A percentile compares a stretch with the other conserved stretches of the same genome.
Evolutionary conservation across 169 alveolate genomes (phyloP).

Genomic region (Babesia divergens): DNA sequence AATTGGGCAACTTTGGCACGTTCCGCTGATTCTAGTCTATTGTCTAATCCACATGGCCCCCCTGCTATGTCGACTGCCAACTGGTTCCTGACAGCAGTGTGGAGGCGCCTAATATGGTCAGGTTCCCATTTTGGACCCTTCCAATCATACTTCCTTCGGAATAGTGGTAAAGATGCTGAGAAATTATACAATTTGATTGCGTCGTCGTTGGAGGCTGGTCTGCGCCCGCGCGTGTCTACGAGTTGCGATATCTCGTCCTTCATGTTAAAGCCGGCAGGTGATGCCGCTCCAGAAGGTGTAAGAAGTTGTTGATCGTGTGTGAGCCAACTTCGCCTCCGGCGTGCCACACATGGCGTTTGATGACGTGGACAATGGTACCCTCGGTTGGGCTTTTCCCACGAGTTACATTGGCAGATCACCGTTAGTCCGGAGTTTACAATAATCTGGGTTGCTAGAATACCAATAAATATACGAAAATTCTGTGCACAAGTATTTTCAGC

Average conservation of each 20-base stretch:
- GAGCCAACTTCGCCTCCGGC: not conserved
- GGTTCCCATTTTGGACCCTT: slow-evolving; percentile 53
- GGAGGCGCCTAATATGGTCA: slow-evolving; percentile 34
- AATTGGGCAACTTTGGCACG: not conserved
- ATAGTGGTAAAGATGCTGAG: slow-evolving; percentile 42
- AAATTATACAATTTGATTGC: slow-evolving; percentile 35
- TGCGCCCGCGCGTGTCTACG: slow-evolving; percentile 38
- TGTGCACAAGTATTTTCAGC: no score
- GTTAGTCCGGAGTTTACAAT: no score
- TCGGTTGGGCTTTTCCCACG: not conserved
- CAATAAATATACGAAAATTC: no score
- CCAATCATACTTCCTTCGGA: slow-evolving; percentile 64
- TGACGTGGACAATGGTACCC: not conserved
- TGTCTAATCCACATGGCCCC: slow-evolving; percentile 1
- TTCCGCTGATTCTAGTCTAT: slow-evolving; percentile 2
- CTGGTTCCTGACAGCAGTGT: slow-evolving; percentile 10
- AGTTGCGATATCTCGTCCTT: slow-evolving; percentile 61
- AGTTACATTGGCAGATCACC: no score
- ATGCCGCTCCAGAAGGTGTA: not conserved
- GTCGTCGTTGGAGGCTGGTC: slow-evolving; percentile 62
- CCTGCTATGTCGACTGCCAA: not conserved
- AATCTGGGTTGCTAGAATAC: no score
- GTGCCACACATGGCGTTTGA: slow-evolving; percentile 24
- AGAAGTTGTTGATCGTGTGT: not conserved
- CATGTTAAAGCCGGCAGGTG: not conserved